phyloP scores from a whole-genome alignment of 768 basidiomycete species.

The Boletus rex-veris region DNA sequence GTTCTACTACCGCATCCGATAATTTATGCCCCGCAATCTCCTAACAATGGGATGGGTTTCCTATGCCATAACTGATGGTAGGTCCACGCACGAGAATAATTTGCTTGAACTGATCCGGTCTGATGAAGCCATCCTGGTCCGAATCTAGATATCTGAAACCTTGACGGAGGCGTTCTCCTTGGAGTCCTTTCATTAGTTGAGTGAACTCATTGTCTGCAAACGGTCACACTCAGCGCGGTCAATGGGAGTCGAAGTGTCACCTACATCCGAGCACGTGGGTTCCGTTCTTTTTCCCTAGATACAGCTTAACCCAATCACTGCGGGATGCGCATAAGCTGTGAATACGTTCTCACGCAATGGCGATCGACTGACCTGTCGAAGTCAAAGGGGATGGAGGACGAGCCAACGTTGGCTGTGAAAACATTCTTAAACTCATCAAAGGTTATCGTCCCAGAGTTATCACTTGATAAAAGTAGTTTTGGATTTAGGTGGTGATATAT shows the following conservation, averaged over 20 bases:
- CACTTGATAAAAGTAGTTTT: constrained; percentile 44
- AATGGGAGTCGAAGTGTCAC: constrained; percentile 26
- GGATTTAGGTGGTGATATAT: neutral
- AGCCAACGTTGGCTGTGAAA: constrained; percentile 74
- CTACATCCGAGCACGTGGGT: constrained; percentile 88
- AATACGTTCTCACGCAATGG: neutral
- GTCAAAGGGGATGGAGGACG: constrained; percentile 87
- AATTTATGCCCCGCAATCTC: constrained; percentile 98
- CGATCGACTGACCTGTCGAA: constrained; percentile 70
- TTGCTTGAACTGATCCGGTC: constrained; percentile 88
- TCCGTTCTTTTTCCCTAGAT: constrained; percentile 90
- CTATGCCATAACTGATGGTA: neutral
- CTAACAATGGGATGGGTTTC: constrained; percentile 37
- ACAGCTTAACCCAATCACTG: constrained; percentile 94
- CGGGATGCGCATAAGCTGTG: constrained; percentile 4
- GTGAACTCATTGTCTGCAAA: constrained; percentile 89
- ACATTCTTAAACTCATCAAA: constrained; percentile 95
- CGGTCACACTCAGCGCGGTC: constrained; percentile 4
- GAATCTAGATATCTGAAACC: constrained; percentile 90
- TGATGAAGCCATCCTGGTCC: constrained; percentile 91
- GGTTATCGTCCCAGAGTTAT: constrained; percentile 87
- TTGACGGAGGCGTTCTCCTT: constrained; percentile 95
- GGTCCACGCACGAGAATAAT: constrained; percentile 78
- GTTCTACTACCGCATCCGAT: constrained; percentile 87
- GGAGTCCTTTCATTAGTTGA: constrained; percentile 97